Base-by-base conservation (phyloP, 2,329 filamentous ascomycete genomes). In the Fusarium chuoi region DNA sequence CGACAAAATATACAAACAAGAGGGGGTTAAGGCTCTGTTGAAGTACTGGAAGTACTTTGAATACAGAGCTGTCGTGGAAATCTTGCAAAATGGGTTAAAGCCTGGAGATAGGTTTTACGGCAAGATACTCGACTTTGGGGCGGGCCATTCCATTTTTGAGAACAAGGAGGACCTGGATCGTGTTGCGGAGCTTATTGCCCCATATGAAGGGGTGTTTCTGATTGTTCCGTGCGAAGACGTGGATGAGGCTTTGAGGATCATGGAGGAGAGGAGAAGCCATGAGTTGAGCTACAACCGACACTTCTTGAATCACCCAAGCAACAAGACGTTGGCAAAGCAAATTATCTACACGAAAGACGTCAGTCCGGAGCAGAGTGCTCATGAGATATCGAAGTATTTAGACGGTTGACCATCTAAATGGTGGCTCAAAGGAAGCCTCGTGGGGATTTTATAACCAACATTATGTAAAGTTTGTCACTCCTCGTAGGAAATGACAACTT, bases 381-480 rank as follows among this genome's bases (percentile, higher is more conserved):
- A 26, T n/a, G 18, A 35, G 17, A 35, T 57, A 7, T 9, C 22
- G 2, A 7, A 10, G 3, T 14, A 17, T 20, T 3, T 46, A 7
- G 7, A 2, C 17, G 2, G 2, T 9, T 22, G 14, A 17, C 0
- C 4, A 14, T 20, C 6, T 20, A 2, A 0, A 26, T 20, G 18
- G 8, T 18, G 13, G 13, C 18, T 20, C 0, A 14, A 14, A 46
- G 12, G 12, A 45, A 13, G 17, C 1, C 0, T 18, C 7, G 13
- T 26, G 1, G 14, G 7, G 17, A 26, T 26, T 20, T 24, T 7
- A 5, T 26, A 26, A 46, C 20, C 2, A 5, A 5, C 11, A 24
- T 9, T 18, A 18, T 45, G 24, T 26, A 2, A 13, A 4, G 4
- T 20, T 26, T 45, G 2, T 4, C n/a, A 26, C 11, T 26, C 17